Conservation (phyloP, 495 filamentous ascomycete genomes). For the Parathielavia appendiculata region DNA sequence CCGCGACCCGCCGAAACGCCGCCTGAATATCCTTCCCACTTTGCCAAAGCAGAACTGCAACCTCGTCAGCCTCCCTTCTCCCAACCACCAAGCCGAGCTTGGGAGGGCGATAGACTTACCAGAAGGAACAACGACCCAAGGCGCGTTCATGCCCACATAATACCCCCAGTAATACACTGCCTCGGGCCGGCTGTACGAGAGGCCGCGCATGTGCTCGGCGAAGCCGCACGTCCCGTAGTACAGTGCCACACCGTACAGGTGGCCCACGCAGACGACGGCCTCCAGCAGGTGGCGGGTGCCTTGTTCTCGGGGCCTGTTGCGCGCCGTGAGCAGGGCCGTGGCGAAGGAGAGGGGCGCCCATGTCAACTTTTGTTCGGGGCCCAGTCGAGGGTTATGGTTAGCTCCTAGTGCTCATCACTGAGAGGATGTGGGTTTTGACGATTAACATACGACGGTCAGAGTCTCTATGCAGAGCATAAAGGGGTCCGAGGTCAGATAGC, state of each 20-base stretch:
- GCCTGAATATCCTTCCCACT: slow-evolving; percentile 43
- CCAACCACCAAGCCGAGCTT: neutral
- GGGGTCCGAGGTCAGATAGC: slow-evolving; percentile 71
- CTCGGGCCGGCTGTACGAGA: slow-evolving; percentile 70
- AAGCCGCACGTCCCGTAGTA: slow-evolving; percentile 80
- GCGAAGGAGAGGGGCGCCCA: slow-evolving; percentile 81
- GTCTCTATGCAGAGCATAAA: slow-evolving; percentile 83
- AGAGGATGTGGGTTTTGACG: neutral
- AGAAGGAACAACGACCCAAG: slow-evolving; percentile 75
- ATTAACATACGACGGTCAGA: slow-evolving; percentile 65
- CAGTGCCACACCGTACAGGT: slow-evolving; percentile 79
- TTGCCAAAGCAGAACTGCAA: slow-evolving; percentile 45
- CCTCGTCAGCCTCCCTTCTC: neutral
- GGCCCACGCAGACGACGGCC: slow-evolving; percentile 65
- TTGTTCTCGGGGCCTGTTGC: slow-evolving; percentile 47
- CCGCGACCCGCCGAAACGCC: slow-evolving; percentile 31
- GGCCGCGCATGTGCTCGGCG: slow-evolving; percentile 53
- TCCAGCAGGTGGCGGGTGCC: slow-evolving; percentile 64
- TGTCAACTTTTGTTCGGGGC: slow-evolving; percentile 31
- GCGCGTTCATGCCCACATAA: slow-evolving; percentile 77
- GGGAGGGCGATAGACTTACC: slow-evolving; percentile 24
- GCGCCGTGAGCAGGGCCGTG: slow-evolving; percentile 57
- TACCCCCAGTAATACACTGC: slow-evolving; percentile 82
- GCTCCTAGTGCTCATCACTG: neutral
- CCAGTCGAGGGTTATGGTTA: neutral